Evolutionary conservation across 2,329 filamentous ascomycete species (phyloP), one percentile per base, ranked within the genome.

Genomic region (Aspergillus sp.): DNA sequence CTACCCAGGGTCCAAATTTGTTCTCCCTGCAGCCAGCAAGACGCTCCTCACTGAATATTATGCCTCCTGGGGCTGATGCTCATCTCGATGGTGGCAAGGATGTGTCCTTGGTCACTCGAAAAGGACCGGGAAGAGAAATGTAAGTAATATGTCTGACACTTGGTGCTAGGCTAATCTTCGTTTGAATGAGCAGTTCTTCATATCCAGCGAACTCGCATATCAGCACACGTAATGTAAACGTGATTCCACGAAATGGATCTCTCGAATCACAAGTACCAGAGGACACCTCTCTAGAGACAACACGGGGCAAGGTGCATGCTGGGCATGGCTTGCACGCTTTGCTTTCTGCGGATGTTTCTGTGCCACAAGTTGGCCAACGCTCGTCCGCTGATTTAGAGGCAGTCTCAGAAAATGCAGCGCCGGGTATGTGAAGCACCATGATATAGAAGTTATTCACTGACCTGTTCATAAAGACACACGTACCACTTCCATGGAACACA

Each of bases 21-120:
- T 73, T 73, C 39, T 68, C 69, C 0, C 63, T 72, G 13, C 65
- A 65, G 45, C 28, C 63, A 6, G n/a, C 55, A 23, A 69, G 61
- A 19, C 58, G 60, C 13, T 9, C 51, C 13, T 25, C 57, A 3
- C 55, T 54, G 10, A 39, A 13, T 5, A 25, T 32, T 6, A 32
- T 6, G 6, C 10, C 23, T 19, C 28, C 41, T n/a, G 49, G 55
- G 13, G 38, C 7, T 19, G 9, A 6, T 10, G 12, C 13, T 7
- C 41, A 32, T 28, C 39, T 13, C 28, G 38, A 30, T 13, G 30
- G 41, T 8, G 21, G 5, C 1, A 17, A 13, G 19, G 21, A 5
- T 5, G n/a, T 48, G 8, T n/a, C 4, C 2, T 47, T 21, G 5
- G 15, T 23, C 39, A 12, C 28, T 41, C 13, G 25, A 30, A 36